phyloP scores from a whole-genome alignment of 2,329 filamentous ascomycete genomes.

The Tolypocladium sp. region DNA sequence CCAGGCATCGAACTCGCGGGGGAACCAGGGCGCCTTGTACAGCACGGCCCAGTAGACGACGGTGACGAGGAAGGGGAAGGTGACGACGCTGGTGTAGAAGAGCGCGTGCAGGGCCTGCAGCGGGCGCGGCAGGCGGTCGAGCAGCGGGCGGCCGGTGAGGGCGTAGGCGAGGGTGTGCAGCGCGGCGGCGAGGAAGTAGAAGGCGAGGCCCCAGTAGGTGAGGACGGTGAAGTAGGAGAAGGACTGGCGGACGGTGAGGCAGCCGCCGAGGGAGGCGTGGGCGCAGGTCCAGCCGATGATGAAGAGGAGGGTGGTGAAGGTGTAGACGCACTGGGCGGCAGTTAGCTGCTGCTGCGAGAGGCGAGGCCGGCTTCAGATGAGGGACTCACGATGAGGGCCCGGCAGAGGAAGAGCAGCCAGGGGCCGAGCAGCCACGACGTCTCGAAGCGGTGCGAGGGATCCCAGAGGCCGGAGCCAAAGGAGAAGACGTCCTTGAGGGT shows the following conservation, averaged over 20 bases:
- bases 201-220: slow-evolving; percentile 73
- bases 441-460: slow-evolving; percentile 57
- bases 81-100: slow-evolving; percentile 53
- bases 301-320: slow-evolving; percentile 60
- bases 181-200: slow-evolving; percentile 64
- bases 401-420: slow-evolving; percentile 46
- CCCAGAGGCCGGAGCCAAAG: slow-evolving; percentile 35
- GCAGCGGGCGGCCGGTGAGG: slow-evolving; percentile 39
- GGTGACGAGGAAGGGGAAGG: slow-evolving; percentile 60
- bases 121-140: slow-evolving; percentile 49
- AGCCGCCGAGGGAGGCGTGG: slow-evolving; percentile 33
- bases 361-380: neutral
- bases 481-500: slow-evolving; percentile 17
- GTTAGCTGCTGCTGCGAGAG: neutral
- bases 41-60: slow-evolving; percentile 62
- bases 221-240: slow-evolving; percentile 81
- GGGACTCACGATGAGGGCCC: slow-evolving; percentile 44
- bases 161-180: slow-evolving; percentile 63
- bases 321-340: slow-evolving; percentile 47
- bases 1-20: slow-evolving; percentile 45
- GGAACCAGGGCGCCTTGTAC: slow-evolving; percentile 42
- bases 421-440: slow-evolving; percentile 77
- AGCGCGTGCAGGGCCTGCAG: slow-evolving; percentile 58
- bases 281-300: slow-evolving; percentile 57
- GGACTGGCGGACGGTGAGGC: slow-evolving; percentile 36